A percentile compares a stretch with the other conserved stretches of the same genome.
Conservation (phyloP, 805 yeast genomes). For the Cyberlindnera japonica region DNA sequence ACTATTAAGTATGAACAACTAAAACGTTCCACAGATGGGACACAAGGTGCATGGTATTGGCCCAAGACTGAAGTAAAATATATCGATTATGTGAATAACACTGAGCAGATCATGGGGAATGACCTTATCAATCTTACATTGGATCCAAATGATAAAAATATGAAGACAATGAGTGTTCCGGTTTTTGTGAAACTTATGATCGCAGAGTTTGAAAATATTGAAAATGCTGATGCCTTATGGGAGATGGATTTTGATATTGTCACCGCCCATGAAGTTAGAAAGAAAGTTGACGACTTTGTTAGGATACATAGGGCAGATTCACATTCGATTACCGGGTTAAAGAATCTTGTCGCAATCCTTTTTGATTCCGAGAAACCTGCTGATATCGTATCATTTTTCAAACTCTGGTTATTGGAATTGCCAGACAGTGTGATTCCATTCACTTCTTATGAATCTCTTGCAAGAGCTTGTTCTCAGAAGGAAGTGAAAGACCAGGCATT, state of each 20-base stretch:
- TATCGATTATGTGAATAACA: constrained; percentile 7
- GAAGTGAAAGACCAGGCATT: constrained; percentile 8
- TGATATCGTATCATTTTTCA: constrained; percentile 39
- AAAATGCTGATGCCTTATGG: constrained; percentile 13
- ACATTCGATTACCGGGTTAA: not conserved
- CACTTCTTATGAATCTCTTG: constrained; percentile 26
- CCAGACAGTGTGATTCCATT: constrained; percentile 55
- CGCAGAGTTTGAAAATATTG: constrained; percentile 7
- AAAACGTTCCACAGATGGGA: not conserved
- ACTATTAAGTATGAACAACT: constrained; percentile 13
- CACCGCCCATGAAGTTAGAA: constrained; percentile 19
- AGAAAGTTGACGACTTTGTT: not conserved
- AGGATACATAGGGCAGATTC: not conserved
- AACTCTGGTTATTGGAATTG: constrained; percentile 53
- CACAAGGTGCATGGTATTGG: constrained; percentile 27
- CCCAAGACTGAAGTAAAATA: constrained; percentile 19
- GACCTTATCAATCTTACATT: constrained; percentile 22
- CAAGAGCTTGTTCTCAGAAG: constrained; percentile 10
- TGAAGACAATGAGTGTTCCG: constrained; percentile 18
- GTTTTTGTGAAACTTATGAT: constrained; percentile 16
- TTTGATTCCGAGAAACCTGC: constrained; percentile 10
- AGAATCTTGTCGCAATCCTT: constrained; percentile 8
- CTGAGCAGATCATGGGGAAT: constrained; percentile 18
- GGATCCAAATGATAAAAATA: constrained; percentile 8
- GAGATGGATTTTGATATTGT: constrained; percentile 16